Evolutionary conservation across 176 grass and related monocot genomes (phyloP).

Genomic region (Neostapfia colusana): DNA sequence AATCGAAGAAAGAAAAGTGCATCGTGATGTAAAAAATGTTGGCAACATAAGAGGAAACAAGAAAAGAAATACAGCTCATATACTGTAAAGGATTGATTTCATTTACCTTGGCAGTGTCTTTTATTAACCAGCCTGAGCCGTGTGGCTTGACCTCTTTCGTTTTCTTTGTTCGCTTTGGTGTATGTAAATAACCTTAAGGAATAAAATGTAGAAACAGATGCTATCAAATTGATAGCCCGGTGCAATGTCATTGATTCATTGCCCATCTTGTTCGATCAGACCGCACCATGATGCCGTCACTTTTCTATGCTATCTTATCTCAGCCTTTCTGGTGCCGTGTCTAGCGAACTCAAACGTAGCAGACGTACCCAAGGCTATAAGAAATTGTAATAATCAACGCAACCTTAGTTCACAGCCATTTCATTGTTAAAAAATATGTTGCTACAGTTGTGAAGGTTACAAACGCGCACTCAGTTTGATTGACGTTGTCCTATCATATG

Average conservation of each 20-base stretch:
- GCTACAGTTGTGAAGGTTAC: not conserved
- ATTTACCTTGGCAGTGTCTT: constrained; percentile 9
- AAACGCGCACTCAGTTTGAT: constrained; percentile 26
- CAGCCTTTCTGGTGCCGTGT: not conserved
- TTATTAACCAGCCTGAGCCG: constrained; percentile 34
- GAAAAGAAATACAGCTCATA: constrained; percentile 28
- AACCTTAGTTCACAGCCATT: not conserved
- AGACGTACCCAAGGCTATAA: not conserved
- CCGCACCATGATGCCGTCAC: not conserved
- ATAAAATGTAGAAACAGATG: constrained; percentile 34
- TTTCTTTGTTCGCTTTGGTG: constrained; percentile 28
- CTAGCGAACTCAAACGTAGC: not conserved
- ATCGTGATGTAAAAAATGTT: constrained; percentile 65
- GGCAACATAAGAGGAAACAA: constrained; percentile 22
- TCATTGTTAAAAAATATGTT: constrained; percentile 31
- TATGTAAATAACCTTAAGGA: constrained; percentile 40
- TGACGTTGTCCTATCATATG: not conserved
- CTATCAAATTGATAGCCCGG: constrained; percentile 17
- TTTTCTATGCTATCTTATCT: not conserved
- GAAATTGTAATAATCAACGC: not conserved
- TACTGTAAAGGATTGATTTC: constrained; percentile 59
- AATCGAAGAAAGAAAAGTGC: constrained; percentile 87
- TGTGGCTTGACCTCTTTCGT: constrained; percentile 19
- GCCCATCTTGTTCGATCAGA: not conserved
- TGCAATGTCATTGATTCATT: constrained; percentile 3